Conservation (phyloP, 164 flowering plant genomes). For the Echeveria elegans region DNA sequence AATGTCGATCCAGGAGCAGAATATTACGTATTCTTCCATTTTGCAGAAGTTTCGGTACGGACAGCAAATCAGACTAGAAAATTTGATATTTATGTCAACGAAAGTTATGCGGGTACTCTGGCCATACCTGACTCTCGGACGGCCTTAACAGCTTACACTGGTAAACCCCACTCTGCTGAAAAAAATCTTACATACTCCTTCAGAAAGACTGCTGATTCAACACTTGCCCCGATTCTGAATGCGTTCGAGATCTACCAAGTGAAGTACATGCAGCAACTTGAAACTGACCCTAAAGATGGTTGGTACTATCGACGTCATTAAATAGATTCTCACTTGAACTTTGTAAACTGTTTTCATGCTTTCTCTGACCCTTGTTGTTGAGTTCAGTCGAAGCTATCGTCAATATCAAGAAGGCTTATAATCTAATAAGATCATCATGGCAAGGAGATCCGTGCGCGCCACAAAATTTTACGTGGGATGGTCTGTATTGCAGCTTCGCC, state of each 20-base stretch:
- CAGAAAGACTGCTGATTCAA: slow-evolving; percentile 13
- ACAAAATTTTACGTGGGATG: slow-evolving; percentile 3
- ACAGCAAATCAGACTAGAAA: background rate
- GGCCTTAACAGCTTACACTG: too few relatives aligned
- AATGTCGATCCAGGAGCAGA: background rate
- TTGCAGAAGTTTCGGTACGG: background rate
- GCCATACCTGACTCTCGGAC: background rate
- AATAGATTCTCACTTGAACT: too few relatives aligned
- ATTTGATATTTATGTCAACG: background rate
- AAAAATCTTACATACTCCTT: slow-evolving; percentile 4
- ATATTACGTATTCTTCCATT: slow-evolving; percentile 2
- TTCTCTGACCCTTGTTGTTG: background rate
- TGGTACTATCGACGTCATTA: background rate
- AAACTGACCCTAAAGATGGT: slow-evolving; percentile 19
- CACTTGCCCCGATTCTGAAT: slow-evolving; percentile 27
- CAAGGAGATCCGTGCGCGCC: slow-evolving; percentile 15
- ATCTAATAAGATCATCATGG: slow-evolving; percentile 8
- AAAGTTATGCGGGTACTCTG: background rate
- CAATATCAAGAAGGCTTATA: slow-evolving; percentile 5
- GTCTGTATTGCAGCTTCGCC: slow-evolving; percentile 8
- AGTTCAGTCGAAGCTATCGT: slow-evolving; percentile 7
- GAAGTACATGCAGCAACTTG: slow-evolving; percentile 6
- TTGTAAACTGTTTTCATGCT: too few relatives aligned
- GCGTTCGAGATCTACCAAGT: slow-evolving; percentile 22
- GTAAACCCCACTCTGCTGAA: background rate